Percentiles rank a stretch among this genome's conserved stretches.
Evolutionary conservation across 306 rosid genomes (phyloP).

Genomic region (Medicago truncatula): DNA sequence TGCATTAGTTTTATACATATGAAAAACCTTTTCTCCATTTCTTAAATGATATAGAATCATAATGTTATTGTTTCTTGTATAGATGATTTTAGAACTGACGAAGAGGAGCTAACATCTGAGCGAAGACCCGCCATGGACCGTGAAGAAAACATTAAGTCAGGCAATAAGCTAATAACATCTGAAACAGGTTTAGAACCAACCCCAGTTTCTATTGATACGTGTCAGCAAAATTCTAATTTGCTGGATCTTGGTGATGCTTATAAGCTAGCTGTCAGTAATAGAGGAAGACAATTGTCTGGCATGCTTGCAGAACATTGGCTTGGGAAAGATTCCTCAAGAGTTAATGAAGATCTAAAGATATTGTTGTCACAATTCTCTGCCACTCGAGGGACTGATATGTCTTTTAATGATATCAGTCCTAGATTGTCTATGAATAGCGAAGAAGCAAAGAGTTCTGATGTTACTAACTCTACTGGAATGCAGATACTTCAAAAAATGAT

Average conservation of each 20-base stretch:
- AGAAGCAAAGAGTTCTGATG: constrained; percentile 63
- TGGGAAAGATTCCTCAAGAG: constrained; percentile 80
- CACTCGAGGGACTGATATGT: constrained; percentile 64
- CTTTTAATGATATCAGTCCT: constrained; percentile 72
- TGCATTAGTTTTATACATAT: constrained; percentile 19
- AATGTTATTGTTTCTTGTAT: constrained; percentile 28
- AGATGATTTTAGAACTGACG: constrained; percentile 48
- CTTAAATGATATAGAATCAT: constrained; percentile 17
- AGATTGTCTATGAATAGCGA: constrained; percentile 69
- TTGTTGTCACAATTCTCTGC: constrained; percentile 76
- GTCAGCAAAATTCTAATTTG: constrained; percentile 57
- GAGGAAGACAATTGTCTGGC: constrained; percentile 74
- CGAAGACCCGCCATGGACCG: constrained; percentile 41
- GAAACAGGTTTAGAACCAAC: constrained; percentile 59
- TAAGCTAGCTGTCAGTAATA: constrained; percentile 66
- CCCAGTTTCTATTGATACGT: constrained; percentile 51
- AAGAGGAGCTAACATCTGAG: constrained; percentile 43
- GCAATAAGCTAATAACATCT: constrained; percentile 48
- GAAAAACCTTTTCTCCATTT: constrained; percentile 31
- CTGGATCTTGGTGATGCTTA: constrained; percentile 97
- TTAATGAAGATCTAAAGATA: constrained; percentile 76
- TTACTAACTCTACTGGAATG: constrained; percentile 61
- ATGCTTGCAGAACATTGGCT: constrained; percentile 74
- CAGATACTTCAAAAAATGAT: constrained; percentile 74
- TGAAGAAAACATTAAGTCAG: constrained; percentile 52